A percentile compares a stretch with the other conserved stretches of the same genome.
These are phyloP conservation scores for Hymenoscyphus repandus DNA, from an alignment of 2,329 filamentous ascomycete species.

Conservation along the genomic window DNA sequence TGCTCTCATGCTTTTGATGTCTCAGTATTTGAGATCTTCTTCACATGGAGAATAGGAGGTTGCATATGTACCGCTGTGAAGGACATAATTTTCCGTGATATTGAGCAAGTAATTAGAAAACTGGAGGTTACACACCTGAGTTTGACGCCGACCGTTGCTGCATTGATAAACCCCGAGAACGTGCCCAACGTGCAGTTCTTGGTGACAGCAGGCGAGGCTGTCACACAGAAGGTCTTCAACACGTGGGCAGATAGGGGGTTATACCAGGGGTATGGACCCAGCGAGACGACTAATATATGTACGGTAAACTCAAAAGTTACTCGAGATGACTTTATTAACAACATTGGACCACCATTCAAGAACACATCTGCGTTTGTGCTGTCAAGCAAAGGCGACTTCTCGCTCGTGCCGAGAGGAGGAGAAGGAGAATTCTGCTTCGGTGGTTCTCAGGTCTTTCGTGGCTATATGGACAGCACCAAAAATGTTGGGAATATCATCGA, in stretches of 20 bases:
- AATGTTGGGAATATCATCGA: slow-evolving; percentile 63
- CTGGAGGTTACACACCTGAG: slow-evolving; percentile 73
- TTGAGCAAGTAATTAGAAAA: slow-evolving; percentile 60
- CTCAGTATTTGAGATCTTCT: slow-evolving; percentile 88
- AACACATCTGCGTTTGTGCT: slow-evolving; percentile 61
- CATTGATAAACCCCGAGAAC: slow-evolving; percentile 62
- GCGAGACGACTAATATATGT: slow-evolving; percentile 85
- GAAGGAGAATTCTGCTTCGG: slow-evolving; percentile 84
- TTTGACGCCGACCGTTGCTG: slow-evolving; percentile 79
- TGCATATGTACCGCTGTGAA: slow-evolving; percentile 72
- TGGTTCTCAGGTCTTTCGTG: slow-evolving; percentile 71
- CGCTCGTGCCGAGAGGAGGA: slow-evolving; percentile 61
- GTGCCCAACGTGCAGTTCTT: slow-evolving; percentile 70
- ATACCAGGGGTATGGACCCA: slow-evolving; percentile 79
- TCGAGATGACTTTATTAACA: slow-evolving; percentile 56
- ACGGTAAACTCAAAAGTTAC: slow-evolving; percentile 61
- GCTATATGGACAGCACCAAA: slow-evolving; percentile 64
- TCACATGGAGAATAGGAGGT: slow-evolving; percentile 73
- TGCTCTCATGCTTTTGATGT: slow-evolving; percentile 85
- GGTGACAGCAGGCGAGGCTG: slow-evolving; percentile 74
- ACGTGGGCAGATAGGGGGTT: slow-evolving; percentile 64
- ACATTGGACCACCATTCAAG: slow-evolving; percentile 67
- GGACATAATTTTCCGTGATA: slow-evolving; percentile 66
- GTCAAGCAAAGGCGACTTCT: slow-evolving; percentile 38
- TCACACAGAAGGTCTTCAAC: slow-evolving; percentile 66